Evolutionary conservation across 2,329 filamentous ascomycete species (phyloP).

Genomic region (Dactylonectria macrodidyma): DNA sequence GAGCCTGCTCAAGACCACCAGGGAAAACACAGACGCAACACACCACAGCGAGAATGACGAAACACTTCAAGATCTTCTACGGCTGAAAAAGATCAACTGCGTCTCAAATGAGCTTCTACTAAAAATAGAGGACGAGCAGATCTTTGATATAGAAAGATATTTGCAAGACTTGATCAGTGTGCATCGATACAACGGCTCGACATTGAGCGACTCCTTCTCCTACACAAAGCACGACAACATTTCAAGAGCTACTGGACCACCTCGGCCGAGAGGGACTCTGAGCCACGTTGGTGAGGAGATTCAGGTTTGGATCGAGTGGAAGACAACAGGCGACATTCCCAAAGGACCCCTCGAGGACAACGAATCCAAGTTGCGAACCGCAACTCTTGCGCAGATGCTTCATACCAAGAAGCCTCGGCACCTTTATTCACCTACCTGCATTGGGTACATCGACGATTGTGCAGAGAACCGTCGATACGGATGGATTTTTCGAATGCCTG

Average conservation of each 20-base stretch:
- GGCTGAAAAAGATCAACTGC: constrained; percentile 12
- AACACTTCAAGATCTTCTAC: constrained; percentile 11
- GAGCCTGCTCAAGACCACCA: background rate
- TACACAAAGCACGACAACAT: no score
- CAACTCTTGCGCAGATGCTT: constrained; percentile 16
- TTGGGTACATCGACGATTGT: constrained; percentile 13
- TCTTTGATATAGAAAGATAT: constrained; percentile 3
- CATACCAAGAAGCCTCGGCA: constrained; percentile 3
- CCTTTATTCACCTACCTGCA: constrained; percentile 12
- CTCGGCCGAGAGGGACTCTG: background rate
- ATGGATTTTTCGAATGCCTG: constrained; percentile 16
- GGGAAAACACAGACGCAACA: background rate
- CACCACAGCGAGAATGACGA: constrained; percentile 1
- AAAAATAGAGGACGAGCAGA: background rate
- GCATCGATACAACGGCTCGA: background rate
- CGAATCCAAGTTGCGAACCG: constrained; percentile 7
- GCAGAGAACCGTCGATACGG: constrained; percentile 3
- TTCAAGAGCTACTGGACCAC: no score
- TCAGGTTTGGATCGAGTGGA: constrained; percentile 19
- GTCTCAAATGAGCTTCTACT: background rate
- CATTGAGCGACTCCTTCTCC: background rate
- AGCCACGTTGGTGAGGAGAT: background rate
- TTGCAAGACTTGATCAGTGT: constrained; percentile 5
- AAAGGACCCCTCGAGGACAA: constrained; percentile 15
- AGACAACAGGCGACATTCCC: background rate